Conservation (phyloP, 495 filamentous ascomycete genomes). For the Aspergillus hancockii region DNA sequence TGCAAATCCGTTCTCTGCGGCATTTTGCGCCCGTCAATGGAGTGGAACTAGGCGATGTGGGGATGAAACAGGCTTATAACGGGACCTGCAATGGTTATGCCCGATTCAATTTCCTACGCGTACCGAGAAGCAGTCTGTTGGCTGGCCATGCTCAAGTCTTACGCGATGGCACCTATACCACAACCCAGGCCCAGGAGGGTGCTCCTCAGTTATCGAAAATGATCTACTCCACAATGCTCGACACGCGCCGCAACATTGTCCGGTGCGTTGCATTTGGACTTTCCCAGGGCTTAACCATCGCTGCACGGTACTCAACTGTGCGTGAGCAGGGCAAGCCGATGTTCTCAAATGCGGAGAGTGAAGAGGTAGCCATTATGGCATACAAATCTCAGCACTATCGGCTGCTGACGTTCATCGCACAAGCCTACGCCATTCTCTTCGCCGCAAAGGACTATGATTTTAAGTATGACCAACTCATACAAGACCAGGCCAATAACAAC, state of each 20-base stretch:
- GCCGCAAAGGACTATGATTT: neutral
- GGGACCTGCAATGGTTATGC: neutral
- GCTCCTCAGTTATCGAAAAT: neutral
- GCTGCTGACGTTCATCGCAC: neutral
- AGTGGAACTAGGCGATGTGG: neutral
- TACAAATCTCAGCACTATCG: neutral
- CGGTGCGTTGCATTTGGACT: neutral
- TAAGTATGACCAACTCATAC: neutral
- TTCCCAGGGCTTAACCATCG: neutral
- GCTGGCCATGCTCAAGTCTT: neutral
- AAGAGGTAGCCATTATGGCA: neutral
- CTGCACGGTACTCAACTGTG: neutral
- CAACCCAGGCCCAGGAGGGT: neutral
- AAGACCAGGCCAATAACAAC: neutral
- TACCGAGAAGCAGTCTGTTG: neutral
- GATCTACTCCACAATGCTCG: neutral
- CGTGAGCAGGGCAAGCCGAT: neutral
- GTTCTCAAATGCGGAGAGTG: neutral
- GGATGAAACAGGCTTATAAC: neutral
- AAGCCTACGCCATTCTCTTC: neutral
- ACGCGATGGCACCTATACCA: neutral
- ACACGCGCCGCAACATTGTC: neutral
- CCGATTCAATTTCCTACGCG: neutral
- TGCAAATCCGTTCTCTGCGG: neutral
- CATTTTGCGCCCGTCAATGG: neutral